Evolutionary conservation across 2,329 filamentous ascomycete genomes (phyloP).

Genomic region (Aureobasidium subglaciale): DNA sequence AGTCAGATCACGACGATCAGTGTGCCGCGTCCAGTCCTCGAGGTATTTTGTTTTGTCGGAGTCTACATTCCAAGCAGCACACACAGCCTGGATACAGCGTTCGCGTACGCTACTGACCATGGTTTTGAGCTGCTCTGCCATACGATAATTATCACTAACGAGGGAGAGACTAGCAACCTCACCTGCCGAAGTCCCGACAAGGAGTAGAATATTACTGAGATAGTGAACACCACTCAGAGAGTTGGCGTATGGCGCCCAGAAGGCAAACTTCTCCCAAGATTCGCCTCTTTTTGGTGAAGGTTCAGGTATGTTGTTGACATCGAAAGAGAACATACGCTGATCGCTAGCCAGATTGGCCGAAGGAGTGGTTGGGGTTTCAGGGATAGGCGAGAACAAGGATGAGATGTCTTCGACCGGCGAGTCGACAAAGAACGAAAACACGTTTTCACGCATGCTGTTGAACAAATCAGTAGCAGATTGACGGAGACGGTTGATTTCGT

Average conservation of each 20-base stretch:
- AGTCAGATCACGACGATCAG: slow-evolving; percentile 78
- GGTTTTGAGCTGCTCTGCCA: slow-evolving; percentile 64
- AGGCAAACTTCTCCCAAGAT: slow-evolving; percentile 87
- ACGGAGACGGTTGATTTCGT: slow-evolving; percentile 64
- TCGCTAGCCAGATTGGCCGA: slow-evolving; percentile 53
- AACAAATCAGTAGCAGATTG: slow-evolving; percentile 77
- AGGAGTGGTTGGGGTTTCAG: slow-evolving; percentile 62
- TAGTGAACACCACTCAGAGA: slow-evolving; percentile 89
- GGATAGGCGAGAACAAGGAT: slow-evolving; percentile 73
- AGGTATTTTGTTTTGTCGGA: slow-evolving; percentile 86
- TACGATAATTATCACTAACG: slow-evolving; percentile 48
- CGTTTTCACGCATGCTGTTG: slow-evolving; percentile 69
- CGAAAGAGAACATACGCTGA: slow-evolving; percentile 66
- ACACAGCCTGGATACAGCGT: slow-evolving; percentile 75
- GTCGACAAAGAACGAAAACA: slow-evolving; percentile 77
- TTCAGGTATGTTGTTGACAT: slow-evolving; percentile 67
- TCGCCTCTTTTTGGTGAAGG: slow-evolving; percentile 70
- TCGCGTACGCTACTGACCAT: slow-evolving; percentile 76
- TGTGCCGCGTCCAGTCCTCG: slow-evolving; percentile 84
- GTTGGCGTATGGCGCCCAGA: slow-evolving; percentile 92
- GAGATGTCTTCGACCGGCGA: slow-evolving; percentile 88
- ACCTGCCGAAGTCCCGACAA: slow-evolving; percentile 79
- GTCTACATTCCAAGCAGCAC: slow-evolving; percentile 86
- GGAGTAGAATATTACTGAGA: slow-evolving; percentile 68
- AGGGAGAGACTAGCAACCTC: slow-evolving; percentile 74